Percentiles rank a stretch among this genome's conserved stretches.
phyloP scores from a whole-genome alignment of 192 early-diverging fungal species.

The Umbelopsis vinacea region DNA sequence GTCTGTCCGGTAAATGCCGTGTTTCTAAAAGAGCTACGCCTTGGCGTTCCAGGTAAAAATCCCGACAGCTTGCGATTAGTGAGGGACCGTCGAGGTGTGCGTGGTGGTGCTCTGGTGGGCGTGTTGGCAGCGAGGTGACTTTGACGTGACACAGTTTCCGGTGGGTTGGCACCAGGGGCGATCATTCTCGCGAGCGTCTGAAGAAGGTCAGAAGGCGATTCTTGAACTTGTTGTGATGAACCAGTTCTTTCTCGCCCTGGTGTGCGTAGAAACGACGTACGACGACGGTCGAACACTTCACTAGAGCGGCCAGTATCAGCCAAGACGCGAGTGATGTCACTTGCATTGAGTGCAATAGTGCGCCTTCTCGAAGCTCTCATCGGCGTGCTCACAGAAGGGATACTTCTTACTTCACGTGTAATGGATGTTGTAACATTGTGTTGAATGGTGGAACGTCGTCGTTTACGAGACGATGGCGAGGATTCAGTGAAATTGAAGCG shows the following conservation, averaged over 20 bases:
- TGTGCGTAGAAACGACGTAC: not conserved
- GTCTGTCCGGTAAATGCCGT: slow-evolving; percentile 8
- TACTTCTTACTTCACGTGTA: not conserved
- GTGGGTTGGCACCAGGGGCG: not conserved
- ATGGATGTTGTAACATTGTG: not conserved
- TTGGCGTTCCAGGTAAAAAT: slow-evolving; percentile 8
- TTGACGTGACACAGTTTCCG: not conserved
- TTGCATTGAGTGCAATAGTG: slow-evolving; percentile 13
- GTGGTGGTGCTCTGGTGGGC: not conserved
- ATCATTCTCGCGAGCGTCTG: slow-evolving; percentile 10
- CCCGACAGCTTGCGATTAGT: slow-evolving; percentile 12
- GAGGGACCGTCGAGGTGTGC: slow-evolving; percentile 8
- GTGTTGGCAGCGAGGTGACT: not conserved
- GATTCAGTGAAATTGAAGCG: slow-evolving; percentile 1
- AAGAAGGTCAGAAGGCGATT: slow-evolving; percentile 9
- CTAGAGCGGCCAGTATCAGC: not conserved
- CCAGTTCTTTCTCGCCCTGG: not conserved
- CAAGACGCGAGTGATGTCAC: not conserved
- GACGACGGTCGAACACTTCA: slow-evolving; percentile 4
- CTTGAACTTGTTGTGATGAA: not conserved
- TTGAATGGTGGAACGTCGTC: not conserved
- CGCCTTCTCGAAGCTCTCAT: not conserved
- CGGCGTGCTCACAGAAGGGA: not conserved
- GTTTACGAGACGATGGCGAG: slow-evolving; percentile 2
- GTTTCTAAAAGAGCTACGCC: slow-evolving; percentile 14